Evolutionary conservation across 1,139 yeast species (phyloP), one percentile per base, ranked within the genome.

Genomic region (Ogataea hybrid): DNA sequence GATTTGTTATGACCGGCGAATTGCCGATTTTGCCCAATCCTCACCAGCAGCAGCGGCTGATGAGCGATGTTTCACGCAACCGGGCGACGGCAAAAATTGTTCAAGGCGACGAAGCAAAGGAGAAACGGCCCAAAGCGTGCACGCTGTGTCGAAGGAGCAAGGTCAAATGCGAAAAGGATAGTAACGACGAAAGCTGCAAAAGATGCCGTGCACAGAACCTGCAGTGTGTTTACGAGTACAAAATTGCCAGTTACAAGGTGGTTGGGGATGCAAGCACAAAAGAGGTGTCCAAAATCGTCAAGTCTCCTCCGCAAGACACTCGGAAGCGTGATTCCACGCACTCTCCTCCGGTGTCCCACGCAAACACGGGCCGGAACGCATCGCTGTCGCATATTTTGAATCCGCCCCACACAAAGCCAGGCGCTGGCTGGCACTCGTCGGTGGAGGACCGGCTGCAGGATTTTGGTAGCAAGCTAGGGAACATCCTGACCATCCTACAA

Each of bases 91-190:
- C 52, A 8, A 48, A 43, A 35, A 48, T 52, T 5, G 40, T 43
- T 18, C 42, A 32, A 29, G 33, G 28, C 29, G 46, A 38, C 12
- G 41, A 36, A 8, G 37, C 34, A 22, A 51, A 50, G 27, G 57
- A 49, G 30, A 53, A 48, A 29, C 39, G 61, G 28, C 56, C 49
- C 32, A 80, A 77, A 54, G 88, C 88, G 5, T 82, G 89, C 56
- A 68, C 77, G 17, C 71, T 71, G 54, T 82, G 89, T 57, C 75
- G 84, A 46, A 69, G 70, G 56, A 73, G 84, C 25, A 82, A 82
- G 62, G 82, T 81, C 23, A 79, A 74, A 60, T 82, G 89, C 54
- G 70, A 71, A 23, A 57, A 54, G 35, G 36, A 39, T 4, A 75
- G 75, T 49, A 63, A 64, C 12, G 56, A 58, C n/a, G 61, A 72